These are phyloP conservation scores for Lactarius akahatsu DNA, from an alignment of 768 basidiomycete species.

Conservation along the genomic window DNA sequence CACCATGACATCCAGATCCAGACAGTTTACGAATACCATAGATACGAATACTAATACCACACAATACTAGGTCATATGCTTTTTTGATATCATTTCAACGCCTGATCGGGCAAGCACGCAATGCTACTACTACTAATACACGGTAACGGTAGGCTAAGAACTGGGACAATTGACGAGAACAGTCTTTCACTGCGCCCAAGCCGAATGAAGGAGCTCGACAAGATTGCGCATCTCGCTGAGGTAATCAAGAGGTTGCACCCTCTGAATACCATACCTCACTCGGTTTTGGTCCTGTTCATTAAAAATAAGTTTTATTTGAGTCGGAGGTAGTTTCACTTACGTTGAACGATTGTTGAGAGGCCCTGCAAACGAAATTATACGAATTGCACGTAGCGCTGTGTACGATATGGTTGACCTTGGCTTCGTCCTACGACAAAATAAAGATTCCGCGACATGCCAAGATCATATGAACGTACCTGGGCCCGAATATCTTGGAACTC, in stretches of 20 bases:
- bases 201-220: conserved; percentile 55
- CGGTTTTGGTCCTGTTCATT: conserved; percentile 68
- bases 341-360: conserved; percentile 83
- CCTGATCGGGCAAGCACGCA: neutral
- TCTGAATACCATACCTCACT: conserved; percentile 78
- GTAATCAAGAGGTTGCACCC: conserved; percentile 65
- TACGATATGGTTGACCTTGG: conserved; percentile 56
- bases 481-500: conserved; percentile 75
- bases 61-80: conserved; percentile 5
- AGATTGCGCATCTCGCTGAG: conserved; percentile 61
- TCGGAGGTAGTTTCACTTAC: conserved; percentile 43
- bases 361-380: conserved; percentile 83
- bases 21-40: neutral
- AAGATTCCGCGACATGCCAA: neutral
- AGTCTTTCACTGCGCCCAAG: conserved; percentile 48
- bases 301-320: conserved; percentile 1
- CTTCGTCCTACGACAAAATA: conserved; percentile 49
- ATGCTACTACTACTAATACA: conserved; percentile 17
- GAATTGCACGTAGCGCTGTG: conserved; percentile 63
- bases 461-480: conserved; percentile 46
- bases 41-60: conserved; percentile 11
- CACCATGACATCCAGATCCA: conserved; percentile 38
- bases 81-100: neutral
- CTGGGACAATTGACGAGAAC: neutral
- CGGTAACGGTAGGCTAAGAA: conserved; percentile 9